phyloP scores from a whole-genome alignment of 2,329 filamentous ascomycete species.

The Pseudogymnoascus sp. region DNA sequence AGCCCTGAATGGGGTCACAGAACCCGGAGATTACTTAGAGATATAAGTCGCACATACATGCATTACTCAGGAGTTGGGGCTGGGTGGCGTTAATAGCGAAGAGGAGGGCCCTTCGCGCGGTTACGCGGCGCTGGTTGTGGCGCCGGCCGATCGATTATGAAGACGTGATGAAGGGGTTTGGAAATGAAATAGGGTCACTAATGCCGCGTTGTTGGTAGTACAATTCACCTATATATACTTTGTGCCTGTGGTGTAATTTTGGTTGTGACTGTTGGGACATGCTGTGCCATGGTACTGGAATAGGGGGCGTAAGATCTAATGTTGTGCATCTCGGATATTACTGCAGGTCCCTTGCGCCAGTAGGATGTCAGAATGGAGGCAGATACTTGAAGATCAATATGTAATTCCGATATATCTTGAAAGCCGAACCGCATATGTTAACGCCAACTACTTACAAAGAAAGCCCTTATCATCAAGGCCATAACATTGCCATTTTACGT shows the following conservation, averaged over 20 bases:
- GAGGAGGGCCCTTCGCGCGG: conserved; percentile 1
- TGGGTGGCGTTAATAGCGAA: conserved; percentile 3
- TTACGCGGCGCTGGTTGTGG: conserved; percentile 4
- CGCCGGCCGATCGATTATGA: conserved; percentile 4
- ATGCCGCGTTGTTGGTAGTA: not conserved
- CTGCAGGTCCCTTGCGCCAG: not conserved
- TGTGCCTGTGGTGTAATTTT: not conserved
- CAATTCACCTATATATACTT: conserved; percentile 2
- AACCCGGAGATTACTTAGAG: not conserved
- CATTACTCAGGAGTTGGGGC: conserved; percentile 6
- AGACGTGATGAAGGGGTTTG: not conserved
- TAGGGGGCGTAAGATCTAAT: not conserved
- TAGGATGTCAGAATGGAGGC: not conserved
- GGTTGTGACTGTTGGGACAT: not conserved
- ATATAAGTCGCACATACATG: conserved; percentile 2
- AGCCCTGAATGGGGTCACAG: not conserved
- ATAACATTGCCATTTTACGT: not conserved
- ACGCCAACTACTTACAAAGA: not conserved
- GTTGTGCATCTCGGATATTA: not conserved
- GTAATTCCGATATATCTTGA: not conserved
- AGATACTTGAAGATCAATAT: not conserved
- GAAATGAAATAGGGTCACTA: conserved; percentile 4
- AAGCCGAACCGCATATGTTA: not conserved
- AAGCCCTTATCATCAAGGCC: not conserved
- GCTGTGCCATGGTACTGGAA: not conserved